These are phyloP conservation scores for Entomortierella beljakovae DNA, from an alignment of 192 early-diverging fungal species.

Conservation along the genomic window DNA sequence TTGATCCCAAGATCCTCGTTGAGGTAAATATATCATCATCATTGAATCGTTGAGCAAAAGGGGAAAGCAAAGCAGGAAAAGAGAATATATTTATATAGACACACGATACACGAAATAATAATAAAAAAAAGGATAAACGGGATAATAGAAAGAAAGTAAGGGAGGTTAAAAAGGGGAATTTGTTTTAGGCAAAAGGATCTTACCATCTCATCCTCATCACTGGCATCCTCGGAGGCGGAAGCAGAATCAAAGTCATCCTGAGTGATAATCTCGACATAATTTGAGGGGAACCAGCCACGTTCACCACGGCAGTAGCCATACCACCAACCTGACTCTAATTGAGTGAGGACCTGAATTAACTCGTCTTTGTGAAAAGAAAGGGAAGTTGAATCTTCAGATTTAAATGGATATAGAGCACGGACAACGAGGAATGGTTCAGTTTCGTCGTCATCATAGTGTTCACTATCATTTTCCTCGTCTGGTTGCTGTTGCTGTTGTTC, in stretches of 20 bases:
- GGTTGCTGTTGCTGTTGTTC: not conserved
- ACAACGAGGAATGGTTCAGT: constrained; percentile 30
- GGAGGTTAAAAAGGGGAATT: not conserved
- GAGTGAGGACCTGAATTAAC: constrained; percentile 89
- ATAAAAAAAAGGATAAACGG: not conserved
- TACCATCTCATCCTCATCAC: constrained; percentile 31
- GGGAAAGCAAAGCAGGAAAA: not conserved
- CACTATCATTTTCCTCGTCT: no score
- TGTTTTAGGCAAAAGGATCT: not conserved
- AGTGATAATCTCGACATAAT: constrained; percentile 70
- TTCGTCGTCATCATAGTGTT: not conserved
- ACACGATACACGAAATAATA: no score
- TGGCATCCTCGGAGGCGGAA: constrained; percentile 3
- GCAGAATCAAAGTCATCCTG: constrained; percentile 39
- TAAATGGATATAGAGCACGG: constrained; percentile 86
- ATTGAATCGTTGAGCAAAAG: not conserved
- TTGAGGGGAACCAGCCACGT: constrained; percentile 93
- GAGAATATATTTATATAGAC: no score
- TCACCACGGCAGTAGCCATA: constrained; percentile 83
- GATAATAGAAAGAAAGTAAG: not conserved
- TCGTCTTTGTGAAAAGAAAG: constrained; percentile 88
- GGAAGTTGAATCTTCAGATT: constrained; percentile 77
- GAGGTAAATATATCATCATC: not conserved
- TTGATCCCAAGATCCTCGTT: no score
- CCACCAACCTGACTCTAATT: constrained; percentile 97